These are phyloP conservation scores for Xylariaceae sp. DNA, from an alignment of 2,329 filamentous ascomycete species.

Conservation along the genomic window DNA sequence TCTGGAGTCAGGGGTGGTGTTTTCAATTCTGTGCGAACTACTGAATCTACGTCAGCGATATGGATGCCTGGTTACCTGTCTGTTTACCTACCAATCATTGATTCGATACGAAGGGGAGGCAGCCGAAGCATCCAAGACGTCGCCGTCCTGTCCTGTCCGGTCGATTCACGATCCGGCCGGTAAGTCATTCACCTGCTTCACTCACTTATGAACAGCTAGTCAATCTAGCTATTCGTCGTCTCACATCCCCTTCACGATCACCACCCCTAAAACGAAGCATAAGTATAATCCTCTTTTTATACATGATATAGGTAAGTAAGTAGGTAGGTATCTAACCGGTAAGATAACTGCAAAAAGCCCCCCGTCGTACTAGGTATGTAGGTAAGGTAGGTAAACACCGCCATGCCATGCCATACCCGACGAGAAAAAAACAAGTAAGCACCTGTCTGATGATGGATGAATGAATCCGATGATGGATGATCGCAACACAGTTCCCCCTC, in stretches of 20 bases:
- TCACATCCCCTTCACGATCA: neutral
- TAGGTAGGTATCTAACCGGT: constrained; percentile 6
- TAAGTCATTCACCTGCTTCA: too few relatives aligned
- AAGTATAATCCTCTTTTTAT: neutral
- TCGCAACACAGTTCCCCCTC: too few relatives aligned
- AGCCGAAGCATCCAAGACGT: too few relatives aligned
- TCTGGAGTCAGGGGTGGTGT: too few relatives aligned
- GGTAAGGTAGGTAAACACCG: neutral
- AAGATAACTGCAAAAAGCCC: neutral
- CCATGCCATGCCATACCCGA: neutral
- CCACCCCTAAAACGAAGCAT: too few relatives aligned
- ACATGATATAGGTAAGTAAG: neutral
- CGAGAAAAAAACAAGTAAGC: neutral
- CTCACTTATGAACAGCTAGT: too few relatives aligned
- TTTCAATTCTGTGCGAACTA: too few relatives aligned
- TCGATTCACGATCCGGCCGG: too few relatives aligned
- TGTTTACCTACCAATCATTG: neutral
- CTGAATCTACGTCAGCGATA: too few relatives aligned
- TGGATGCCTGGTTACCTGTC: neutral
- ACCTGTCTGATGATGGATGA: neutral
- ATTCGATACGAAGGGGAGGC: neutral
- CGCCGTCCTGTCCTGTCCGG: too few relatives aligned
- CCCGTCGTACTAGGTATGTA: too few relatives aligned
- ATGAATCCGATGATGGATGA: too few relatives aligned
- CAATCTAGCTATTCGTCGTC: neutral